Percentiles rank a stretch among this genome's conserved stretches.
These are phyloP conservation scores for Vickermania ingenoplastis DNA, from an alignment of 208 protist species.

Conservation along the genomic window DNA sequence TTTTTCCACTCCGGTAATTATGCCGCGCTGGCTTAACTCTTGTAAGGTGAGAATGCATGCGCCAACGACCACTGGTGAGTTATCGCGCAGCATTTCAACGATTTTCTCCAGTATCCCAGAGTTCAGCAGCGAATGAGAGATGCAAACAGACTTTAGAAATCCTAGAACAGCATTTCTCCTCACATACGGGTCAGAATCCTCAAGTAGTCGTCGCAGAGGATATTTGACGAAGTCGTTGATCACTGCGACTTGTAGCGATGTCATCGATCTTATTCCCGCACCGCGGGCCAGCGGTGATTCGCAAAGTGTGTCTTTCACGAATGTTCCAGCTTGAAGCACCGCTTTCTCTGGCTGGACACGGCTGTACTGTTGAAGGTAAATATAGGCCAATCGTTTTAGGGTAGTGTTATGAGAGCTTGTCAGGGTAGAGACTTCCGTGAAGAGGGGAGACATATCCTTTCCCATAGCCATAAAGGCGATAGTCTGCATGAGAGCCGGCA, in stretches of 20 bases:
- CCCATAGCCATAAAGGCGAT: constrained; percentile 98
- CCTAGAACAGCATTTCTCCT: constrained; percentile 96
- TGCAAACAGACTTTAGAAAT: constrained; percentile 96
- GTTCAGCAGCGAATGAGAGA: constrained; percentile 84
- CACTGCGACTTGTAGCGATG: constrained; percentile 94
- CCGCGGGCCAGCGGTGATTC: constrained; percentile 95
- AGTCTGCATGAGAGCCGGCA: constrained; percentile 95
- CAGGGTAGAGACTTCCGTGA: constrained; percentile 93
- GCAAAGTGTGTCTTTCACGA: constrained; percentile 93
- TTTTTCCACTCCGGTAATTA: constrained; percentile 15
- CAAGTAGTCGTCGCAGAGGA: constrained; percentile 88
- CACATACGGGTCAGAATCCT: constrained; percentile 97
- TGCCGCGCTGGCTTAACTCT: constrained; percentile 37
- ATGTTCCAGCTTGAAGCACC: constrained; percentile 96
- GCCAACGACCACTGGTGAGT: constrained; percentile 96
- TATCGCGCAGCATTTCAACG: constrained; percentile 90
- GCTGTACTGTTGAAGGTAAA: constrained; percentile 98
- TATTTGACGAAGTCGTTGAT: constrained; percentile 96
- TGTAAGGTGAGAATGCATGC: constrained; percentile 92
- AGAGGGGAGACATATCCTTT: constrained; percentile 94
- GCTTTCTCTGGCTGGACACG: constrained; percentile 94
- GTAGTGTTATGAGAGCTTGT: constrained; percentile 94
- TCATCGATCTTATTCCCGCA: constrained; percentile 98
- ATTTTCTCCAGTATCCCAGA: constrained; percentile 83
- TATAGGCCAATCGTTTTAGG: constrained; percentile 98